These are phyloP conservation scores for Alternaria dauci DNA, from an alignment of 2,329 filamentous ascomycete species.

Conservation along the genomic window DNA sequence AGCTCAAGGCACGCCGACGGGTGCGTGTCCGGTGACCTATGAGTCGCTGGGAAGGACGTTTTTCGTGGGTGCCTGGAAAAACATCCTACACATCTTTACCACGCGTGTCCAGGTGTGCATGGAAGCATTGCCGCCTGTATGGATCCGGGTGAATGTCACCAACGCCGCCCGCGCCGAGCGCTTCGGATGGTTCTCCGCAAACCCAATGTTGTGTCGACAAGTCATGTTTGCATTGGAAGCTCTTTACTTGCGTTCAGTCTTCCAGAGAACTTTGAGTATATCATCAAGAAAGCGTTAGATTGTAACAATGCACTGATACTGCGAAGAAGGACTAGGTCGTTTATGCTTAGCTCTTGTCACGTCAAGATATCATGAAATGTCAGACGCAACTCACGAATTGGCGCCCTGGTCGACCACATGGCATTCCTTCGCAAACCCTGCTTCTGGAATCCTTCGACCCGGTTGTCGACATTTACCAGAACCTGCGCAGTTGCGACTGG, in stretches of 20 bases:
- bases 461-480: neutral
- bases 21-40: neutral
- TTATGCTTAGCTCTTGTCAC: neutral
- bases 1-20: neutral
- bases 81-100: neutral
- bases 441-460: slow-evolving; percentile 3
- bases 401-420: neutral
- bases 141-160: slow-evolving; percentile 35
- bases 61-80: neutral
- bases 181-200: neutral
- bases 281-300: neutral
- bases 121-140: slow-evolving; percentile 5
- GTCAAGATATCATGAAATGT: neutral
- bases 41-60: neutral
- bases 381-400: neutral
- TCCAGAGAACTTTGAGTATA: neutral
- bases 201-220: neutral
- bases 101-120: slow-evolving; percentile 6
- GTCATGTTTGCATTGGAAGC: neutral
- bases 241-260: neutral
- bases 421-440: slow-evolving; percentile 1
- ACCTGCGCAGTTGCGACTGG: slow-evolving; percentile 12
- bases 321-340: neutral
- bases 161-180: slow-evolving; percentile 6
- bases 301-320: neutral